Conservation (phyloP, 169 alveolate genomes). For the Amoebophrya sp. region DNA sequence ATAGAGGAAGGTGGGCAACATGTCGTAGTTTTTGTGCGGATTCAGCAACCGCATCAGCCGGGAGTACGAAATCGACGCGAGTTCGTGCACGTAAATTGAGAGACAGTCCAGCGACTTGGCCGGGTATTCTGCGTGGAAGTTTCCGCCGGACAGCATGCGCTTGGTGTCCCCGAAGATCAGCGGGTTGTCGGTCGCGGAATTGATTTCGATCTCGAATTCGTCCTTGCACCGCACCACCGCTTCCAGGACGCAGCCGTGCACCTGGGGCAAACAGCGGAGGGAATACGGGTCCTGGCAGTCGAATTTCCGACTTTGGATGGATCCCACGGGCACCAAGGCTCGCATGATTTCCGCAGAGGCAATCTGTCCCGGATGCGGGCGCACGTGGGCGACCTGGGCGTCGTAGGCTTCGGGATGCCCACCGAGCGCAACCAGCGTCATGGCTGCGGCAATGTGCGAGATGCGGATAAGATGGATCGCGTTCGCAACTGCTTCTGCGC, state of each 20-base stretch:
- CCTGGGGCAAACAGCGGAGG: slow-evolving; percentile 50
- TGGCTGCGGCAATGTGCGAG: slow-evolving; percentile 50
- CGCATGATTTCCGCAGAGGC: slow-evolving; percentile 43
- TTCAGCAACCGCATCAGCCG: slow-evolving; percentile 51
- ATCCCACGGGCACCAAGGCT: background rate
- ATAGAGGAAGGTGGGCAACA: slow-evolving; percentile 52
- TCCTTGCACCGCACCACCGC: slow-evolving; percentile 37
- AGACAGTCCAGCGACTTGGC: slow-evolving; percentile 52
- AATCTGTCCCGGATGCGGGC: slow-evolving; percentile 48
- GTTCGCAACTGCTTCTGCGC: slow-evolving; percentile 49
- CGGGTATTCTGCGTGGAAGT: slow-evolving; percentile 62
- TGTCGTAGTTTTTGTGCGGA: slow-evolving; percentile 33
- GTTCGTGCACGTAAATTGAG: slow-evolving; percentile 51
- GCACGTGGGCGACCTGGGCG: slow-evolving; percentile 36
- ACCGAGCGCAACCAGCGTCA: slow-evolving; percentile 36
- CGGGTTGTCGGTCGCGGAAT: slow-evolving; percentile 62
- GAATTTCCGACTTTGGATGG: background rate
- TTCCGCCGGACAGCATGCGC: slow-evolving; percentile 53
- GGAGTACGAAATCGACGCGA: slow-evolving; percentile 46
- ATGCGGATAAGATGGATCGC: slow-evolving; percentile 37
- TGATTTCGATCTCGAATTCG: slow-evolving; percentile 52
- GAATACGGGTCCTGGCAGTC: slow-evolving; percentile 51
- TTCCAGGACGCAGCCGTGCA: slow-evolving; percentile 53
- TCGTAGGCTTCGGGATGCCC: slow-evolving; percentile 38
- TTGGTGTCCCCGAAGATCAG: slow-evolving; percentile 48